A percentile compares a stretch with the other conserved stretches of the same genome.
Evolutionary conservation across 2,329 filamentous ascomycete genomes (phyloP).

Genomic region (Ceratocystis papillata): DNA sequence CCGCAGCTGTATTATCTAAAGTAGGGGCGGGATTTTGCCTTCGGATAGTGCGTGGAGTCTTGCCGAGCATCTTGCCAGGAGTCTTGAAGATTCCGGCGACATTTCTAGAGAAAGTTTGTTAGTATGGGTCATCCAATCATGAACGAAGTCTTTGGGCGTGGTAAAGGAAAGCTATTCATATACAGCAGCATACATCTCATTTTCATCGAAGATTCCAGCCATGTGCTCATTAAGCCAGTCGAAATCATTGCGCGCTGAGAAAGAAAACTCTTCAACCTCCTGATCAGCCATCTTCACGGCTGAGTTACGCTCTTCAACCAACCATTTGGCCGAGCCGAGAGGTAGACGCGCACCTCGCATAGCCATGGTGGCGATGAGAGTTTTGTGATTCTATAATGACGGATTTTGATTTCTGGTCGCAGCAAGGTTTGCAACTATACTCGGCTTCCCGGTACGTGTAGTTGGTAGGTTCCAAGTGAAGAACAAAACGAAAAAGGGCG

Average conservation of each 20-base stretch:
- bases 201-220: conserved; percentile 80
- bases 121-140: not conserved
- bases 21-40: conserved; percentile 41
- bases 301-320: conserved; percentile 71
- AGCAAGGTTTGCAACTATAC: no score
- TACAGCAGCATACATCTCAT: conserved; percentile 55
- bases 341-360: conserved; percentile 51
- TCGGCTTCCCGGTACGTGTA: no score
- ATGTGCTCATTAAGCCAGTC: conserved; percentile 99
- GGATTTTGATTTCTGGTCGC: no score
- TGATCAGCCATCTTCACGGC: conserved; percentile 63
- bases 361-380: conserved; percentile 28
- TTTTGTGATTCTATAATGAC: conserved; percentile 14
- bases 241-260: conserved; percentile 82
- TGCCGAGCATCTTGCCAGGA: conserved; percentile 69
- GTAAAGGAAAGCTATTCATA: no score
- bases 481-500: no score
- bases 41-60: conserved; percentile 62
- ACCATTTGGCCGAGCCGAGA: conserved; percentile 76
- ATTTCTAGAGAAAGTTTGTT: conserved; percentile 47
- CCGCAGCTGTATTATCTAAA: not conserved
- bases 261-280: conserved; percentile 87
- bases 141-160: no score
- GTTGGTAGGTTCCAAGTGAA: no score
- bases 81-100: conserved; percentile 95